Evolutionary conservation across 495 filamentous ascomycete species (phyloP).

Genomic region (Aspergillus baeticus): DNA sequence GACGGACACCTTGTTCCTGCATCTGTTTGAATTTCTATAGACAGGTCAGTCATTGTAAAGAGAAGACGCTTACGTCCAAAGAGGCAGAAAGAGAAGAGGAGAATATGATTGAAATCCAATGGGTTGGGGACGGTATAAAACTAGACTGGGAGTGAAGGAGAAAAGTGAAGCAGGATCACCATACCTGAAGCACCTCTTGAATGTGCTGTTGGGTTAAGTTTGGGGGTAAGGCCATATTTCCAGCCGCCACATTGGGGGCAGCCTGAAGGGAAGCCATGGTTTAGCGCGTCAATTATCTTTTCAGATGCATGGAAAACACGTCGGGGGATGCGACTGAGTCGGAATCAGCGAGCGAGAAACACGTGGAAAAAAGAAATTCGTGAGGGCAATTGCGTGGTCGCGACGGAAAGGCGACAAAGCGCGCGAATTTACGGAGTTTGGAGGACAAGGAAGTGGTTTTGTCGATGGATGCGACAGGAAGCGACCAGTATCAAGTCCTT

Average conservation of each 20-base stretch:
- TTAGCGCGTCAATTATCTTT: conserved; percentile 32
- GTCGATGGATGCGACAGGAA: conserved; percentile 31
- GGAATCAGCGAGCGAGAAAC: conserved; percentile 15
- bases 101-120: neutral
- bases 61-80: neutral
- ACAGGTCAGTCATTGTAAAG: conserved; percentile 12
- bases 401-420: conserved; percentile 18
- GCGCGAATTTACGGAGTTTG: conserved; percentile 16
- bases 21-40: conserved; percentile 77
- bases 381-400: conserved; percentile 22
- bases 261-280: conserved; percentile 79
- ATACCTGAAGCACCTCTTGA: conserved; percentile 61
- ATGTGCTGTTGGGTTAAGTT: conserved; percentile 60
- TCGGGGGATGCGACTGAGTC: conserved; percentile 23
- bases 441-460: conserved; percentile 13
- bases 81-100: neutral
- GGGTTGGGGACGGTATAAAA: neutral
- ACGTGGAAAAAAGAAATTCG: conserved; percentile 20
- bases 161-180: conserved; percentile 18
- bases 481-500: conserved; percentile 30
- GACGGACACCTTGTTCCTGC: conserved; percentile 70
- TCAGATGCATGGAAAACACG: conserved; percentile 31
- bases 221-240: conserved; percentile 52
- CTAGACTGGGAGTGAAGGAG: neutral
- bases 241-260: conserved; percentile 61